Evolutionary conservation across 106 monocot species (phyloP), one percentile per base, ranked within the genome.

Genomic region (Gastrodia elata): DNA sequence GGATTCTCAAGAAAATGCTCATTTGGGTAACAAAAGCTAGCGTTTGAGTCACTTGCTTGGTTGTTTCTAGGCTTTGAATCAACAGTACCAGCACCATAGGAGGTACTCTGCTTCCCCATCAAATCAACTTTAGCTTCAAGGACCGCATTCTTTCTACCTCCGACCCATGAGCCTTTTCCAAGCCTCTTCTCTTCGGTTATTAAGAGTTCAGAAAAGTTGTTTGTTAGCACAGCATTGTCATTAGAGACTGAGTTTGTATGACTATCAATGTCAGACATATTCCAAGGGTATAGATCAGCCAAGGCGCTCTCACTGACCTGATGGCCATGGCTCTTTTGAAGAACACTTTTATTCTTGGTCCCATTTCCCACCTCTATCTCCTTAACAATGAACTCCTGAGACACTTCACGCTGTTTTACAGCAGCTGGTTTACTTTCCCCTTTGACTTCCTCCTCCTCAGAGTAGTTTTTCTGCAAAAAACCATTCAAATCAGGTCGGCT

Each of bases 371-470:
- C 80, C 57, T 90, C 92, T 26, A 93, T 88, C 84, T 98, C 93
- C 83, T 98, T 98, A 33, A 93, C 85, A 57, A 98, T 91, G 79
- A 91, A 87, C 77, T 98, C 97, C 56, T 83, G 83, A 2, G 82
- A 90, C 6, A 73, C 75, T 34, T 41, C 64, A 36, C 73, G 79
- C 37, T 83, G 79, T 15, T 68, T 82, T 43, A 49, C 30, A 42
- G 25, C 15, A 64, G 61, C 61, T 42, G 37, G 38, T 36, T 75
- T 61, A 27, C 25, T 73, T 26, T 78, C 81, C 68, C 70, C 72
- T 26, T 59, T 68, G 37, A 28, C 32, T 48, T 78, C 78, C 27
- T 52, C 75, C 41, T 80, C 82, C 34, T 86, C 76, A 30, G 75
- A 4, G 76, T 77, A 55, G 22, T 44, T 71, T 38, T 76, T 80